Base-by-base conservation (phyloP, 2,329 filamentous ascomycete genomes). In the Didymellaceae sp. region DNA sequence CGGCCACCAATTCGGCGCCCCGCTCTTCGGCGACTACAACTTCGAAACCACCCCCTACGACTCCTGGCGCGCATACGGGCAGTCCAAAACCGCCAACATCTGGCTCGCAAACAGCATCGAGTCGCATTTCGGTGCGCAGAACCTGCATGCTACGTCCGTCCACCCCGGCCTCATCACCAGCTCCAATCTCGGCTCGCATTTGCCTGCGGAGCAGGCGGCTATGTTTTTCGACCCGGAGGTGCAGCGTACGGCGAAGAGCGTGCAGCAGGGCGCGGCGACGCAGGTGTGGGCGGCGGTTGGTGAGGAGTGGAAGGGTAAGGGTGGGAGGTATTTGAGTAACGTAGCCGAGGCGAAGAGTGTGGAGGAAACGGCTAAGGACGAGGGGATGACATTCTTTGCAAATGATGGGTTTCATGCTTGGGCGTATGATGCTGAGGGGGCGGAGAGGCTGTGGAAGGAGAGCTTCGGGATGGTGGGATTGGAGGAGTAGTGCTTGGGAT, bases 21-120 rank as follows among this genome's bases (percentile, higher is more conserved):
- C 79, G 4, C 55, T 72, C 3, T 76, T 78, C 52, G 70, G 73
- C 45, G 74, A 79, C 59, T 72, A 70, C 48, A 73, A 73, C 21
- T 75, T 75, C 45, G 55, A 73, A 18, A 68, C 68, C 31, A 56
- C 63, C 0, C 22, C 39, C 1, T 77, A 74, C 37, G 45, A 68
- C 5, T 43, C 45, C 46, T 77, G 76, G 67, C 51, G 62, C 2
- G 76, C 77, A 2, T 82, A 82, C 47, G 75, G 71, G 2, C 78
- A 80, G 53, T 75, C 76, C 58, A 82, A 82, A 62, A 79, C 77
- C 21, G 77, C 77, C 6, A 78, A 80, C 42, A 73, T 80, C 14
- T 63, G 54, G 55, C 28, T 62, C 18, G 60, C 59, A 2, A 62
- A 65, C 46, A 16, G 38, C 9, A 58, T 68, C 38, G 58, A 63